Base-by-base conservation (phyloP, 768 basidiomycete species). In the Xerocomus potaroensis region DNA sequence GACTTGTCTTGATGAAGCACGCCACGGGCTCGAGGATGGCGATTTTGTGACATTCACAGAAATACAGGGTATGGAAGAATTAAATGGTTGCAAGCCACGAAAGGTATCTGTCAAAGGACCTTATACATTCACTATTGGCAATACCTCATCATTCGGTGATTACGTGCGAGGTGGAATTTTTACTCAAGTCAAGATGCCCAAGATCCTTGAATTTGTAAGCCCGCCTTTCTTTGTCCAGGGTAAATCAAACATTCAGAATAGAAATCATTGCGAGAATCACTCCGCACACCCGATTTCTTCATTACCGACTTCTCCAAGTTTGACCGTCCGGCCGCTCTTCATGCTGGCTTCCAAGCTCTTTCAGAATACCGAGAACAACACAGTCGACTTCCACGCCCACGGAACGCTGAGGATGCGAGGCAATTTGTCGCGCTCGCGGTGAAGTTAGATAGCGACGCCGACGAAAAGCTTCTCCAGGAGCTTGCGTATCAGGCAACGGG, bases 151-250 rank as follows among this genome's bases (percentile, higher is more conserved):
- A 29, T 63, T 96, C 10, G 75, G 83, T 22, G 74, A 79, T 36
- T 98, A 98, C 69, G 80, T 83, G 55, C 63, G 80, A 23, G 96
- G 95, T 21, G 96, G 96, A 30, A 87, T 94, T 51, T 99, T 97
- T 66, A 92, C 90, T 7, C 96, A 99, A 67, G 93, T 98, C 53
- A 99, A 98, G 72, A 95, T 97, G 92, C 96, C 96, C 9, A 98
- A 95, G 71, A 77, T 92, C 41, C 72, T 97, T 40, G 81, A 92
- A 64, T 99, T 97, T 60, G 95, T 97, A 58, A 61, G 92, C 76
- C 3, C 22, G 31, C 11, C 21, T 15, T 23, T 40, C 30, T 12
- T 54, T 31, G 41, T 18, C 0, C 15, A 24, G 22, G 18, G 31
- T 27, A 5, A 36, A 31, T 36, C 36, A 31, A 51, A 56, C 36